Evolutionary conservation across 2,329 filamentous ascomycete species (phyloP), one percentile per base, ranked within the genome.

Genomic region (Colletotrichum chlorophyti): DNA sequence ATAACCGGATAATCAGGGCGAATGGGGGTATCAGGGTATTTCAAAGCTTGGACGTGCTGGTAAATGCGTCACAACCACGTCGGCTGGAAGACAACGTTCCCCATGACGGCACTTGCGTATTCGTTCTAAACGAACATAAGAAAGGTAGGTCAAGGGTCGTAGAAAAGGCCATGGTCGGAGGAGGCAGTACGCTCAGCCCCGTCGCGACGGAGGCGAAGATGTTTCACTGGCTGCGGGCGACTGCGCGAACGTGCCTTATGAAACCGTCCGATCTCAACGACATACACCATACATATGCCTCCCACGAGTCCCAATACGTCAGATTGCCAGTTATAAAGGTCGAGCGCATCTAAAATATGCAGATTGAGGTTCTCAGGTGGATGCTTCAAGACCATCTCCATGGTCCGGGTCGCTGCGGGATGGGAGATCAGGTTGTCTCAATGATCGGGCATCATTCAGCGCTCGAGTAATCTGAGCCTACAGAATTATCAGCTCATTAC

Each of bases 221-320:
- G 57, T 60, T 60, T 60, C 57, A 60, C 42, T 45, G 31, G 21
- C 49, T 58, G 41, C 51, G 37, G 46, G 37, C 24, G 35, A 45
- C 51, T 43, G 55, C 51, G 57, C 41, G 26, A 45, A 40, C 38
- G 7, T 40, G 45, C 38, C 43, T 51, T 9, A 26, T 60, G 57
- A 60, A 60, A 60, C 57, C 51, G 32, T 60, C 57, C 50, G 57
- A 60, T 45, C 14, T 49, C 9, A 7, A 41, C 41, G 29, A 32
- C n/a, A 23, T 21, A 45, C 29, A 27, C 19, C 37, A 37, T 14
- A 7, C 12, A 4, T 23, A 29, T 52, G 38, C 4, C 21, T 23
- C 21, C 38, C 19, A 17, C 23, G 38, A 29, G 27, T 35, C 11
- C 5, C n/a, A 27, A 17, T n/a, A 43, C 26, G 38, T 21, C 17